Evolutionary conservation across 2,329 filamentous ascomycete genomes (phyloP).

Genomic region (Exophiala bonariae): DNA sequence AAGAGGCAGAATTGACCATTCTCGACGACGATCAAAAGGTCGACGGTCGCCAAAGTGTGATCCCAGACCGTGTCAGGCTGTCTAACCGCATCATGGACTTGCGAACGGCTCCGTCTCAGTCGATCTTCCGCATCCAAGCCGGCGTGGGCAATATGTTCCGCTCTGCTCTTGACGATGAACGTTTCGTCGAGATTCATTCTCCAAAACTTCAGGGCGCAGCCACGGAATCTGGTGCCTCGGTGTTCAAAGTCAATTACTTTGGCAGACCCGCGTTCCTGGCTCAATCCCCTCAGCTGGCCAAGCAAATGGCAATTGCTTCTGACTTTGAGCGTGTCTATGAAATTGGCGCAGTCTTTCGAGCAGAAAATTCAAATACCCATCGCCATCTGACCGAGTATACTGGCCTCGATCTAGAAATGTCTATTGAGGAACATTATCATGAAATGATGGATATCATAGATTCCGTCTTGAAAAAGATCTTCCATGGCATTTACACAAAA

Average conservation of each 20-base stretch:
- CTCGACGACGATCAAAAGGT: constrained; percentile 56
- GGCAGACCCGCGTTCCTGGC: constrained; percentile 82
- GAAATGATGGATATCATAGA: constrained; percentile 81
- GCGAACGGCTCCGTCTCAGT: constrained; percentile 80
- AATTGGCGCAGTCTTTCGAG: constrained; percentile 85
- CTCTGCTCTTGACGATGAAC: constrained; percentile 67
- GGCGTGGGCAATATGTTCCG: constrained; percentile 80
- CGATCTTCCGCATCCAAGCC: constrained; percentile 83
- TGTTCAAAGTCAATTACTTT: constrained; percentile 93
- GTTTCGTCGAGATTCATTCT: constrained; percentile 91
- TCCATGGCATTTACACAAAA: constrained; percentile 68
- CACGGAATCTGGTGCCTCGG: constrained; percentile 86
- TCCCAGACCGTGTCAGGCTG: constrained; percentile 72
- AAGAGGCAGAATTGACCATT: constrained; percentile 65
- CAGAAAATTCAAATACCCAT: constrained; percentile 94
- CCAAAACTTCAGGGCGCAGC: constrained; percentile 87
- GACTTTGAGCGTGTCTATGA: constrained; percentile 91
- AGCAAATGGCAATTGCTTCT: constrained; percentile 88
- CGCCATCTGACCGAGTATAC: constrained; percentile 94
- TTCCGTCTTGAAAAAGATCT: constrained; percentile 75
- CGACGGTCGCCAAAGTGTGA: constrained; percentile 59
- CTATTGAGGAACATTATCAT: constrained; percentile 83
- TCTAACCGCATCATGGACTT: constrained; percentile 80
- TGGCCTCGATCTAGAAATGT: constrained; percentile 90
- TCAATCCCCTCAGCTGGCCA: constrained; percentile 87